phyloP scores from a whole-genome alignment of 176 grass and related monocot species.

The Poa annua region DNA sequence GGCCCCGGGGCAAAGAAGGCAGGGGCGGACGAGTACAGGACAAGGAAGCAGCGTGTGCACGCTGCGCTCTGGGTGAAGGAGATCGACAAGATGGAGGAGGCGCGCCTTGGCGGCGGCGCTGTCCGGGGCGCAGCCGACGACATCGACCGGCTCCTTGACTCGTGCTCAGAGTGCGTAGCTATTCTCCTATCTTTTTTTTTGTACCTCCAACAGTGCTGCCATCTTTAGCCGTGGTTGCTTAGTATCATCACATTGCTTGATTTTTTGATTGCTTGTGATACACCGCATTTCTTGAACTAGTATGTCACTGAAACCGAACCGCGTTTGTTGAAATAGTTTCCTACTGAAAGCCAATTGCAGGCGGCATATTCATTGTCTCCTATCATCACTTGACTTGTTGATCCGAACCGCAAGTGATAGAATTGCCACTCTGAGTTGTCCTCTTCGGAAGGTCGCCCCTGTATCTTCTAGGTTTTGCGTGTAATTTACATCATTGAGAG shows the following conservation, averaged over 20 bases:
- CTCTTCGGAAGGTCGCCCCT: not conserved
- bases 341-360: not conserved
- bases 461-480: not conserved
- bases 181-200: not conserved
- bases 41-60: conserved; percentile 92
- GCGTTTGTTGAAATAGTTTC: not conserved
- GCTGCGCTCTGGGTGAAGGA: conserved; percentile 89
- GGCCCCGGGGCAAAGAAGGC: conserved; percentile 53
- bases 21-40: conserved; percentile 70
- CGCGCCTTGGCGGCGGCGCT: conserved; percentile 60
- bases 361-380: too few species aligned
- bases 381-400: not conserved
- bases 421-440: not conserved
- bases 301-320: not conserved
- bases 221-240: not conserved
- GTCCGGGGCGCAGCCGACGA: conserved; percentile 61
- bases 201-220: not conserved
- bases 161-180: conserved; percentile 74
- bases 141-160: conserved; percentile 88
- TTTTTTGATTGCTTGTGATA: conserved; percentile 8
- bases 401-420: not conserved
- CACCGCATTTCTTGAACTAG: not conserved
- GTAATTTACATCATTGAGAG: too few species aligned
- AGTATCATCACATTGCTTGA: not conserved
- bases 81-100: conserved; percentile 94